phyloP scores from a whole-genome alignment of 768 basidiomycete genomes.

The Xanthoconium stramineum region DNA sequence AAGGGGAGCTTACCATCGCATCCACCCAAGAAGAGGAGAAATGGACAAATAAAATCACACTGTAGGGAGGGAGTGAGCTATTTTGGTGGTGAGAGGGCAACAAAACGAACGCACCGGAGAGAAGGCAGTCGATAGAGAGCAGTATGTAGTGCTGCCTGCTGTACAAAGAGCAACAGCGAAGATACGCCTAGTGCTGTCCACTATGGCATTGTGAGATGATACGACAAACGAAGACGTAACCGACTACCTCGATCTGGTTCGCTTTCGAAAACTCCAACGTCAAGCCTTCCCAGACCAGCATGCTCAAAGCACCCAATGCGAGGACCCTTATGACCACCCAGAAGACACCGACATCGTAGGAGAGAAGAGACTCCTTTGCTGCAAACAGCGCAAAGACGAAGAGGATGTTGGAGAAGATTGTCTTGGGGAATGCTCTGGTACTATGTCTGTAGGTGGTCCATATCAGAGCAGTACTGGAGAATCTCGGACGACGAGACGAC shows the following conservation, averaged over 20 bases:
- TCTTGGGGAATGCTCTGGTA: constrained; percentile 49
- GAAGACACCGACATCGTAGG: constrained; percentile 65
- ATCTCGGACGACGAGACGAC: constrained; percentile 20
- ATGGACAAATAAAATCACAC: constrained; percentile 67
- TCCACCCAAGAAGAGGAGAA: constrained; percentile 68
- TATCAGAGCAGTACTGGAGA: background rate
- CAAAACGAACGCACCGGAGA: constrained; percentile 48
- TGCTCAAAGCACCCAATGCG: constrained; percentile 66
- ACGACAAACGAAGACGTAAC: constrained; percentile 1
- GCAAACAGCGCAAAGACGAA: constrained; percentile 62
- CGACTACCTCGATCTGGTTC: constrained; percentile 57
- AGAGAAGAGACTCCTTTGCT: constrained; percentile 64
- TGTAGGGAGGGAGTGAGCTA: constrained; percentile 26
- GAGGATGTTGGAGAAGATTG: constrained; percentile 59
- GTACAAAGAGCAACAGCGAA: constrained; percentile 64
- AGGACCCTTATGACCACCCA: constrained; percentile 76
- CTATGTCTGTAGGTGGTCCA: constrained; percentile 43
- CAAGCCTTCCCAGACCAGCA: constrained; percentile 56
- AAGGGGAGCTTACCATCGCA: constrained; percentile 45
- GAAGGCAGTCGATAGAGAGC: constrained; percentile 68
- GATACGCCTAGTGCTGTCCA: constrained; percentile 70
- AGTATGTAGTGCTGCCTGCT: constrained; percentile 63
- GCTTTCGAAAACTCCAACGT: constrained; percentile 54
- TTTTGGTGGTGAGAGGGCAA: background rate
- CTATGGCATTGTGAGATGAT: constrained; percentile 35